Conservation (phyloP, 257 asterid genomes). For the Lithospermum erythrorhizon region DNA sequence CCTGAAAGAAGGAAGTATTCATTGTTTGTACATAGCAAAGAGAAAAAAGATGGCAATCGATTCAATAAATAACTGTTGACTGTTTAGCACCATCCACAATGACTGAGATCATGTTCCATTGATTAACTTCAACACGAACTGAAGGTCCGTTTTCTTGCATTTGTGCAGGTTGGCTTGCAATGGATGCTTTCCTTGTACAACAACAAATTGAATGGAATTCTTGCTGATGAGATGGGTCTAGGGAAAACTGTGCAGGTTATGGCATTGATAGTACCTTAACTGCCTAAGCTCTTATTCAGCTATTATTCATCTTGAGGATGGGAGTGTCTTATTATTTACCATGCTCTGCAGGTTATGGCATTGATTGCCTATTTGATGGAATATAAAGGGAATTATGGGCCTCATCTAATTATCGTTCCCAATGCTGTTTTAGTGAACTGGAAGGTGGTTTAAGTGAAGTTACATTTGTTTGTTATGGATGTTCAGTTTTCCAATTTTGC, state of each 20-base stretch:
- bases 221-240: conserved; percentile 99
- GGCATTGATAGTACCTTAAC: neutral
- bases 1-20: too few relatives aligned
- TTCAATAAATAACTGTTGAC: too few relatives aligned
- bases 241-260: conserved; percentile 99
- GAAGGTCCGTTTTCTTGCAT: conserved; percentile 15
- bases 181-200: conserved; percentile 99
- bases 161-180: conserved; percentile 94
- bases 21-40: neutral
- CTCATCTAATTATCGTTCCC: conserved; percentile 96
- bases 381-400: conserved; percentile 97
- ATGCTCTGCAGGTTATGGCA: conserved; percentile 74
- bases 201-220: conserved; percentile 91
- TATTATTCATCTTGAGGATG: neutral
- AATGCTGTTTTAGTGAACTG: conserved; percentile 99
- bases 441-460: conserved; percentile 52
- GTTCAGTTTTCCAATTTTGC: neutral
- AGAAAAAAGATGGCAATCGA: neutral
- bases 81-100: neutral
- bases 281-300: neutral
- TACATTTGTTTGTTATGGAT: conserved; percentile 10
- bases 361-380: conserved; percentile 94
- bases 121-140: conserved; percentile 9
- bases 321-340: conserved; percentile 1
- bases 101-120: conserved; percentile 6